Evolutionary conservation across 768 basidiomycete genomes (phyloP), one percentile per base, ranked within the genome.

Genomic region (Calocera cornea): DNA sequence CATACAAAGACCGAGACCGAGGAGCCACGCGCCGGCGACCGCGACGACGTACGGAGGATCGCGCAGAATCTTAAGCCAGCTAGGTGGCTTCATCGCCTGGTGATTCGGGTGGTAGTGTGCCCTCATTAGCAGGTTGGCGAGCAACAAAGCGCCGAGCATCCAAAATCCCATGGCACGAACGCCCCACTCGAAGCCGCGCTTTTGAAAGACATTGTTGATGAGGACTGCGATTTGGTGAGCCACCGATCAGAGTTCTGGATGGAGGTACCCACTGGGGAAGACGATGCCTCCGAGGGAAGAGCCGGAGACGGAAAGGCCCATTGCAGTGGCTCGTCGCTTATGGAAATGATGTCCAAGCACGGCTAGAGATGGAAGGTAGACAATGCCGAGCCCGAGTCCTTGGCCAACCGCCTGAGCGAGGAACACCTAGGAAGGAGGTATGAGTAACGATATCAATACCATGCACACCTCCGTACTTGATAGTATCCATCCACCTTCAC

Each of bases 161-260:
- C 84, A 69, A 5, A 75, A 81, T 14, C 82, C 82, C 50, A 80
- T 83, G 22, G 78, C 79, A 17, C 80, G 79, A 19, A 82, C 82
- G 38, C 81, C 78, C 34, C 76, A 78, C 16, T 74, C 76, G 49
- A 84, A 80, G 1, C 86, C 84, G n/a, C 19, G 2, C 27, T 27
- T 29, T 2, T 29, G 2, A 47, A 77, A 67, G 33, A 80, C 76
- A 40, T 80, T 77, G 72, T 88, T 87, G 29, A 89, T 76, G 77
- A 87, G 80, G 71, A 87, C 44, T 60, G 54, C 5, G 44, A 38
- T 38, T 5, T 14, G 5, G 36, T 38, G 5, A 38, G 36, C 5
- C 36, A 14, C 7, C 7, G 14, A 38, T 5, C 36, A 38, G n/a
- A n/a, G 7, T 38, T 14, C 36, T 38, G 14, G 36, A 38, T 38